Evolutionary conservation across 352 stramenopile species (phyloP).

Genomic region (Phytophthora meadii): DNA sequence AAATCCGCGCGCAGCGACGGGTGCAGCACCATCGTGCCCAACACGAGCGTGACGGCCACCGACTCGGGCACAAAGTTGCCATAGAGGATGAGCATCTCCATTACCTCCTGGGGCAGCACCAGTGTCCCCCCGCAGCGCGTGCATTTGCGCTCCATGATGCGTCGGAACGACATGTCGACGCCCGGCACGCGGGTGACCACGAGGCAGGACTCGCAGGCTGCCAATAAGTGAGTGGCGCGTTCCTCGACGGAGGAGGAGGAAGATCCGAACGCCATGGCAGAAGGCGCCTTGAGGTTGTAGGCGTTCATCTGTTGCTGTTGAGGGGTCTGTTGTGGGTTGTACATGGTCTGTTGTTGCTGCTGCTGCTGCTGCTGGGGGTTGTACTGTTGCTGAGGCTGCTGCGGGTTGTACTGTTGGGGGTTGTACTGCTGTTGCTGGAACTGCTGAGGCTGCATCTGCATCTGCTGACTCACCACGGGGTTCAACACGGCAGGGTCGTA

Average conservation of each 20-base stretch:
- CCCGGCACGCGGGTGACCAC: slow-evolving; percentile 69
- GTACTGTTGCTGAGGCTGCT: slow-evolving; percentile 27
- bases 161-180: slow-evolving; percentile 85
- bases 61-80: slow-evolving; percentile 81
- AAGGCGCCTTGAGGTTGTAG: slow-evolving; percentile 31
- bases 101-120: slow-evolving; percentile 77
- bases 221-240: slow-evolving; percentile 67
- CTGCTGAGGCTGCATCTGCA: slow-evolving; percentile 33
- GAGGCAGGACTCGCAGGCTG: slow-evolving; percentile 78
- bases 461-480: slow-evolving; percentile 18
- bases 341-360: slow-evolving; percentile 23
- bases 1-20: slow-evolving; percentile 81
- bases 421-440: slow-evolving; percentile 21
- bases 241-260: slow-evolving; percentile 37
- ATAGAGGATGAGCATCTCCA: slow-evolving; percentile 91
- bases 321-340: slow-evolving; percentile 29
- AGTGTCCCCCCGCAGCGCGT: slow-evolving; percentile 64
- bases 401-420: slow-evolving; percentile 1
- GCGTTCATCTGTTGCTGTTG: slow-evolving; percentile 31
- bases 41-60: slow-evolving; percentile 66
- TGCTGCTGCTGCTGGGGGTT: slow-evolving; percentile 26
- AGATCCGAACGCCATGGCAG: slow-evolving; percentile 28
- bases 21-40: slow-evolving; percentile 76
- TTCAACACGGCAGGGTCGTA: slow-evolving; percentile 29
- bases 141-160: slow-evolving; percentile 84